These are phyloP conservation scores for Fusarium irregulare DNA, from an alignment of 2,329 filamentous ascomycete genomes.

Conservation along the genomic window DNA sequence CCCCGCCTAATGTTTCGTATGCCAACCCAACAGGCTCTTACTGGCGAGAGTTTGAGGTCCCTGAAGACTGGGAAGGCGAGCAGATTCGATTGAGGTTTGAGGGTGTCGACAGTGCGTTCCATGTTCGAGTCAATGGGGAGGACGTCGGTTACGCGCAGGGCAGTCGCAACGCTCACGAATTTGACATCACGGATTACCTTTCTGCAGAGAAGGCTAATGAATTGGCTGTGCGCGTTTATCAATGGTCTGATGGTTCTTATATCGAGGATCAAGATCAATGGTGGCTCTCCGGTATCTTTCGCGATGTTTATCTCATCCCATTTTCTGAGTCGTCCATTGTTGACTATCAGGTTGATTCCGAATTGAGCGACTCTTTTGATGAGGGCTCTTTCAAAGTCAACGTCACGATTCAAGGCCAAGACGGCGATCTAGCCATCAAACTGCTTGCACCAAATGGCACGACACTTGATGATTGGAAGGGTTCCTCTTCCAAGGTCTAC, in stretches of 20 bases:
- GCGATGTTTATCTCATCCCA: constrained; percentile 73
- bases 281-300: constrained; percentile 72
- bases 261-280: constrained; percentile 79
- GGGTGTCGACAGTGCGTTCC: constrained; percentile 78
- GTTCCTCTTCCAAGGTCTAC: constrained; percentile 48
- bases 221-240: constrained; percentile 75
- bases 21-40: constrained; percentile 76
- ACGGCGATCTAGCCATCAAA: constrained; percentile 55
- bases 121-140: constrained; percentile 75
- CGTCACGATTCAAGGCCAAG: constrained; percentile 59
- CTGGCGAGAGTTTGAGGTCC: constrained; percentile 65
- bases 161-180: constrained; percentile 77
- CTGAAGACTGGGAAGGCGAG: constrained; percentile 56
- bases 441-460: constrained; percentile 52
- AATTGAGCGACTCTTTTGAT: constrained; percentile 67
- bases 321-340: constrained; percentile 65
- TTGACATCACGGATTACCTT: constrained; percentile 71
- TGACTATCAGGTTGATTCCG: constrained; percentile 60
- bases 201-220: constrained; percentile 60
- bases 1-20: constrained; percentile 72
- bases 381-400: constrained; percentile 60
- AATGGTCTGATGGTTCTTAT: constrained; percentile 77
- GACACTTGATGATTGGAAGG: constrained; percentile 43
- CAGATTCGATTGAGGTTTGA: constrained; percentile 78
- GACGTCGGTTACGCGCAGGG: constrained; percentile 79